phyloP scores from a whole-genome alignment of 2,329 filamentous ascomycete genomes.

The Blumeriella jaapii region DNA sequence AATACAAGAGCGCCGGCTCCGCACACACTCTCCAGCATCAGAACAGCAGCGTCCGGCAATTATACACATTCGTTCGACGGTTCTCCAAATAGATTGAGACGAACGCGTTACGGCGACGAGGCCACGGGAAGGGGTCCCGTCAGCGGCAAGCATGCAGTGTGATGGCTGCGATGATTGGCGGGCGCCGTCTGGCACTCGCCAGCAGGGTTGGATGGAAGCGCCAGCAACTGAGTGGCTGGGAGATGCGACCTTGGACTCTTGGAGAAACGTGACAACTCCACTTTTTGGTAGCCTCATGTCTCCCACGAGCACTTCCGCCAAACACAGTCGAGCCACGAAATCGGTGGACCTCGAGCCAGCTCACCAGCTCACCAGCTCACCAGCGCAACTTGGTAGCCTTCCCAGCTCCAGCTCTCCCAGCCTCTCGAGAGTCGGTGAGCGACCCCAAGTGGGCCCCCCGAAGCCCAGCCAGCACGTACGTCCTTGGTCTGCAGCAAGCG shows the following conservation, averaged over 20 bases:
- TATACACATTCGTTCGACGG: not conserved
- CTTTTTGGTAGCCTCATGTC: not conserved
- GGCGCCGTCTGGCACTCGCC: not conserved
- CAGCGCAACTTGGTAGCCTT: too few species aligned
- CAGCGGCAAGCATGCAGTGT: slow-evolving; percentile 18
- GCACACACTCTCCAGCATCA: not conserved
- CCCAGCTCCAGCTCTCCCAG: too few species aligned
- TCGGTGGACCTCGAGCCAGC: too few species aligned
- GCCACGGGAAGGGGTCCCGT: slow-evolving; percentile 4
- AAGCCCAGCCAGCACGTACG: too few species aligned
- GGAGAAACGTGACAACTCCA: not conserved
- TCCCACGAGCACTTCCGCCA: not conserved
- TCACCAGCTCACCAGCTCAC: too few species aligned
- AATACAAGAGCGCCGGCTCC: slow-evolving; percentile 8
- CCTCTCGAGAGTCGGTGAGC: too few species aligned
- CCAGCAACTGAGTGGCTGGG: slow-evolving; percentile 3
- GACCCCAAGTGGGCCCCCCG: too few species aligned
- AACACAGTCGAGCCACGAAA: too few species aligned
- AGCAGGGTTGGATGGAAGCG: slow-evolving; percentile 3
- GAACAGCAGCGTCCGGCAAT: not conserved
- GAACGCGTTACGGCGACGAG: slow-evolving; percentile 7
- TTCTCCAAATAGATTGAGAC: slow-evolving; percentile 16
- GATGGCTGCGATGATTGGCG: slow-evolving; percentile 13
- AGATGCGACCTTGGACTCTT: not conserved
- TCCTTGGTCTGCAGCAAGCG: too few species aligned